Percentiles rank a stretch among this genome's conserved stretches.
These are phyloP conservation scores for Lipomyces chichibuensis DNA, from an alignment of 805 yeast species.

Conservation along the genomic window DNA sequence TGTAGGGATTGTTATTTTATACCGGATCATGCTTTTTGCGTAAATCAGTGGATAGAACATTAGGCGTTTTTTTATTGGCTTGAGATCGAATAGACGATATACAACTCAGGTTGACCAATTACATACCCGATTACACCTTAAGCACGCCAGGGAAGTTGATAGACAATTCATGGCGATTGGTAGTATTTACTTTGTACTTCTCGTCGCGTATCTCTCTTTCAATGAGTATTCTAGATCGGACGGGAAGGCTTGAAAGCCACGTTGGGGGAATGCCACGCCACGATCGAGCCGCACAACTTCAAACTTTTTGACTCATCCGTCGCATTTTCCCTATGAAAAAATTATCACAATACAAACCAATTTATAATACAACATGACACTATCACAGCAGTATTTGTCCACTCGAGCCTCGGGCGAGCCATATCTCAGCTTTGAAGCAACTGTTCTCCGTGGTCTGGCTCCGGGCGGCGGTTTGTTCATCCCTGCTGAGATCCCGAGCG, in stretches of 20 bases:
- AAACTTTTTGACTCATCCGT: not conserved
- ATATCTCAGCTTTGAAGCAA: slow-evolving; percentile 47
- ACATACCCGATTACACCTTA: too few relatives aligned
- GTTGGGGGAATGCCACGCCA: not conserved
- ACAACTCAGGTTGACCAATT: too few relatives aligned
- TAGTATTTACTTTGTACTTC: too few relatives aligned
- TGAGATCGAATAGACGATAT: too few relatives aligned
- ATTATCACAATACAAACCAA: not conserved
- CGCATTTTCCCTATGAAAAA: not conserved
- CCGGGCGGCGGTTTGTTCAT: slow-evolving; percentile 95
- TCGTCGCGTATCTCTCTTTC: too few relatives aligned
- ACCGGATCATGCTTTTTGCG: too few relatives aligned
- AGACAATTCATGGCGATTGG: too few relatives aligned
- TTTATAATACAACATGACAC: not conserved
- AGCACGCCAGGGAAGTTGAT: too few relatives aligned
- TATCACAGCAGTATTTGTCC: slow-evolving; percentile 43
- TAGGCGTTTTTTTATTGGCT: too few relatives aligned
- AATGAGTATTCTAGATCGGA: too few relatives aligned
- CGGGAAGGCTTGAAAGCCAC: not conserved
- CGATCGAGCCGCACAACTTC: not conserved
- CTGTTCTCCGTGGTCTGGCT: slow-evolving; percentile 73
- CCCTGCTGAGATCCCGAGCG: slow-evolving; percentile 78
- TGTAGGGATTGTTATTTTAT: too few relatives aligned
- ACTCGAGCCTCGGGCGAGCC: slow-evolving; percentile 46
- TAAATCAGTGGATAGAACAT: too few relatives aligned